Evolutionary conservation across 2,329 filamentous ascomycete genomes (phyloP), one percentile per base, ranked within the genome.

Genomic region (Apiospora aurea): DNA sequence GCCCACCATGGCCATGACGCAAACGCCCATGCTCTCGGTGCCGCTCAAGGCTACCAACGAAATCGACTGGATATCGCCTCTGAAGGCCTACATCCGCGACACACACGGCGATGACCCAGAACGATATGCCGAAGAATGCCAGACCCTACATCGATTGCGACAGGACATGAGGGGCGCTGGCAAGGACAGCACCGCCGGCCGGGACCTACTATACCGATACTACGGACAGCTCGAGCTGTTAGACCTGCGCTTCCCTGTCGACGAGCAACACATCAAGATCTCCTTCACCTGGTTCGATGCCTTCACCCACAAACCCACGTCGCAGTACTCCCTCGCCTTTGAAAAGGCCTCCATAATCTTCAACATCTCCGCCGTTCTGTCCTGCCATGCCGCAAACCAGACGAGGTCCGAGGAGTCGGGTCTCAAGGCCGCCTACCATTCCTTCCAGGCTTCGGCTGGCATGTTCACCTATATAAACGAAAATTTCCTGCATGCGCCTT

Each of bases 401-500:
- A 95, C 96, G 77, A 91, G 96, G 69, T 93, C 93, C 75, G 95
- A 98, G 80, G 96, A 99, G 79, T 89, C 93, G 7, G 96, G 96
- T 46, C 89, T 98, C 80, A 99, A 99, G 85, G 96, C 95, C 18
- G 94, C 96, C 24, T 99, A 98, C 81, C 96, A 99, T 82, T 98
- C 95, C 26, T 98, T 98, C 85, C 96, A 99, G 82, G 96, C 96
- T 53, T 95, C 96, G 10, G 96, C 96, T 13, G 96, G 96, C 85
- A 99, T 99, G 96, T 99, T 98, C 82, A 98, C 96, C 70, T 99
- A 99, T 79, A 99, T 99, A 85, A 99, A 99, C 83, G 96, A 99
- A 84, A 99, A 99, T 84, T 99, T 99, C 81, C 86, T 99, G 47
- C 96, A 99, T 79, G 96, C 96, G 1, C 96, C 97, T 0, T 98